These are phyloP conservation scores for Glycine soja DNA, from an alignment of 306 rosid species.

Conservation along the genomic window DNA sequence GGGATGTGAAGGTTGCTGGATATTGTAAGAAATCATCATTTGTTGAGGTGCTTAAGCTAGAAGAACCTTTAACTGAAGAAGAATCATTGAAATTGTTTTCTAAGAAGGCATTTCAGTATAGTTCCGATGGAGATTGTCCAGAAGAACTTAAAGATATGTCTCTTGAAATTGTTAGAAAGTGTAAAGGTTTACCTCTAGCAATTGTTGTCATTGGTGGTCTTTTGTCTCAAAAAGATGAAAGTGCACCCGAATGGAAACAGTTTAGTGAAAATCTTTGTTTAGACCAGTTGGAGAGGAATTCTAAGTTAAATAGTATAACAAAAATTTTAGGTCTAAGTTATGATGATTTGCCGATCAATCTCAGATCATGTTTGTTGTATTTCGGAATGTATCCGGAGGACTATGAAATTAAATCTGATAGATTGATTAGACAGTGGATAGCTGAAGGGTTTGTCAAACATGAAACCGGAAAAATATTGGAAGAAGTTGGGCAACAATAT, in stretches of 20 bases:
- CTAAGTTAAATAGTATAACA: no score
- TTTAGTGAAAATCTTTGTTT: not conserved
- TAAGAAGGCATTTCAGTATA: slow-evolving; percentile 6
- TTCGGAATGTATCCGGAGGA: no score
- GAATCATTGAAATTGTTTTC: slow-evolving; percentile 3
- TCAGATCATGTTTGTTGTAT: no score
- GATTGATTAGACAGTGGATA: no score
- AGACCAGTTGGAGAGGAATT: not conserved
- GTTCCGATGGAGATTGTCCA: slow-evolving; percentile 5
- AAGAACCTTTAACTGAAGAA: not conserved
- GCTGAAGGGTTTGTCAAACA: no score
- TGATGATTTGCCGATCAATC: no score
- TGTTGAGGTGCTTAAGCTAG: not conserved
- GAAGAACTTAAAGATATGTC: not conserved
- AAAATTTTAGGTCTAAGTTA: no score
- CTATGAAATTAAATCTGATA: no score
- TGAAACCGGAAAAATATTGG: no score
- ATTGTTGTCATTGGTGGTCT: slow-evolving; percentile 27
- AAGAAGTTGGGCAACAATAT: no score
- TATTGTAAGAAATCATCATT: not conserved
- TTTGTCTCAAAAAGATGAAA: not conserved
- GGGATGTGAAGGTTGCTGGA: no score
- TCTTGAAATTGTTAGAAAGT: not conserved
- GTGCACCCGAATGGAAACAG: not conserved
- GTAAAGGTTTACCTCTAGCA: slow-evolving; percentile 10